phyloP scores from a whole-genome alignment of 164 flowering plant genomes.

The Taxillus chinensis region DNA sequence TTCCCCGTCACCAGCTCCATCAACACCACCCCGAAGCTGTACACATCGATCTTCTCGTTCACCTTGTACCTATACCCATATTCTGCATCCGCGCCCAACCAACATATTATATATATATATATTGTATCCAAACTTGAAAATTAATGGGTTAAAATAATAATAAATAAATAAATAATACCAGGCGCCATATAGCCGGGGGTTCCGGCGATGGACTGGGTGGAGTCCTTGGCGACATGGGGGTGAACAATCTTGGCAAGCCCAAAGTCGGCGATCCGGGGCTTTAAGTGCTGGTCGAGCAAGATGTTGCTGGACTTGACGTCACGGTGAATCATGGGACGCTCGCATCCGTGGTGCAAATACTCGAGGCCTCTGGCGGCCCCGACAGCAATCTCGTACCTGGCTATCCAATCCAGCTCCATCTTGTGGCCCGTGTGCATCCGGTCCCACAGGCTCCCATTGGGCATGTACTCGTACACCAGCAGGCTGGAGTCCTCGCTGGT shows the following conservation, averaged over 20 bases:
- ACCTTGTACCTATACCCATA: slow-evolving; percentile 56
- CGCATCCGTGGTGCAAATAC: slow-evolving; percentile 60
- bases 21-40: slow-evolving; percentile 62
- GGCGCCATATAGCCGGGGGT: slow-evolving; percentile 67
- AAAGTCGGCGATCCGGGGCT: slow-evolving; percentile 79
- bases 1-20: slow-evolving; percentile 67
- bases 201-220: slow-evolving; percentile 50
- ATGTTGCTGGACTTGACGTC: slow-evolving; percentile 85
- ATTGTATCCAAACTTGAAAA: too few species aligned
- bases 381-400: slow-evolving; percentile 43
- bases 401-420: slow-evolving; percentile 45
- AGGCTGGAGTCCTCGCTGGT: slow-evolving; percentile 63
- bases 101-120: too few species aligned
- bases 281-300: slow-evolving; percentile 55
- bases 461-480: slow-evolving; percentile 58
- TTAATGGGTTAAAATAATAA: too few species aligned
- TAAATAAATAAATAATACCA: slow-evolving; percentile 19
- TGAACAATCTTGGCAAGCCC: slow-evolving; percentile 64
- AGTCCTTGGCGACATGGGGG: slow-evolving; percentile 20
- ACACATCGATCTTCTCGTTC: slow-evolving; percentile 59
- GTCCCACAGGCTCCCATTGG: slow-evolving; percentile 67
- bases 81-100: slow-evolving; percentile 35
- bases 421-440: slow-evolving; percentile 31
- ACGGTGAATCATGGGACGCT: slow-evolving; percentile 51
- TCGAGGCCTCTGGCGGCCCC: slow-evolving; percentile 64